phyloP scores from a whole-genome alignment of 345 rosid genomes.

The Diplotaxis tenuifolia region DNA sequence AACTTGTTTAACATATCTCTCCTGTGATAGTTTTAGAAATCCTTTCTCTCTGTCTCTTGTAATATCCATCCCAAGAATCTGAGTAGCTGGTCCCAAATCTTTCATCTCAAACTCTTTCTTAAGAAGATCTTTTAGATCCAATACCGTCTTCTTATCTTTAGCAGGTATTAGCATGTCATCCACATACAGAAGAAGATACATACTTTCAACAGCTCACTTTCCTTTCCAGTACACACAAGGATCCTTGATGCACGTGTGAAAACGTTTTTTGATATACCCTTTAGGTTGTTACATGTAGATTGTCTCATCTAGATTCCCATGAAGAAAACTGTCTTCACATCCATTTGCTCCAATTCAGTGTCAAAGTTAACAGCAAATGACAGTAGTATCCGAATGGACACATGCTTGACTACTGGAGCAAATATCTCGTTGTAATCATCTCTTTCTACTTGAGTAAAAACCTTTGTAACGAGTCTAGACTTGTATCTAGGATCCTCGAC shows the following conservation, averaged over 20 bases:
- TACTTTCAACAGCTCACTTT: background rate
- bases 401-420: too few relatives aligned
- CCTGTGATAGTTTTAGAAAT: too few relatives aligned
- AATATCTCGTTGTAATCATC: too few relatives aligned
- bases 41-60: too few relatives aligned
- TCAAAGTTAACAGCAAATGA: background rate
- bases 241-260: background rate
- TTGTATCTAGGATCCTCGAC: too few relatives aligned
- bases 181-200: background rate
- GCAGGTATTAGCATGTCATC: background rate
- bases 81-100: background rate
- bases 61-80: too few relatives aligned
- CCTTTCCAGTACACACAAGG: background rate
- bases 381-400: too few relatives aligned
- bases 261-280: too few relatives aligned
- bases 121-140: background rate
- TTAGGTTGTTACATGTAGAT: too few relatives aligned
- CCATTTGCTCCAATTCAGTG: background rate
- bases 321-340: background rate
- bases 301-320: background rate
- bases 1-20: background rate
- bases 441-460: too few relatives aligned
- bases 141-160: background rate
- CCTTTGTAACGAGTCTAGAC: too few relatives aligned
- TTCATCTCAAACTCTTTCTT: background rate